Conservation (phyloP, 2,329 filamentous ascomycete species). For the Cylindrodendrum hubeiense region DNA sequence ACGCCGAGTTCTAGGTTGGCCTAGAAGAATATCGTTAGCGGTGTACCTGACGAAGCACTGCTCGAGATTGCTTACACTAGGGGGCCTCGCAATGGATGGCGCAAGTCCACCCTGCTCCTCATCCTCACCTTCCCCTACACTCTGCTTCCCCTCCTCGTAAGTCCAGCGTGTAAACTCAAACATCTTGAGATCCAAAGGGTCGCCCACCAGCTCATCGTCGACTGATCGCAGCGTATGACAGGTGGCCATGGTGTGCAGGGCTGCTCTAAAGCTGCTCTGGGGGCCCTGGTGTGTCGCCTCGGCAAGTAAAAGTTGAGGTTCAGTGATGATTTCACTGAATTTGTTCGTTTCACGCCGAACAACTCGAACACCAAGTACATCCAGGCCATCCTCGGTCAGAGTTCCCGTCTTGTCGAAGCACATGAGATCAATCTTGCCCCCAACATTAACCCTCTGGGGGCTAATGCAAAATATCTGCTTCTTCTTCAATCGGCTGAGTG, state of each 20-base stretch:
- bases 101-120: conserved; percentile 82
- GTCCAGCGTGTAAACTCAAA: conserved; percentile 96
- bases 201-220: conserved; percentile 89
- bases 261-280: conserved; percentile 64
- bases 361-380: conserved; percentile 89
- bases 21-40: conserved; percentile 39
- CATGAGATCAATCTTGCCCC: conserved; percentile 94
- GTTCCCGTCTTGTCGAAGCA: conserved; percentile 99
- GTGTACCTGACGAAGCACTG: background rate
- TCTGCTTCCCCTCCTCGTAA: conserved; percentile 88
- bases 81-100: conserved; percentile 90
- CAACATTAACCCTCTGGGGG: conserved; percentile 95
- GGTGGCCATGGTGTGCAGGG: conserved; percentile 95
- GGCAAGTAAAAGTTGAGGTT: conserved; percentile 71
- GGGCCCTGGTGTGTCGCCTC: conserved; percentile 44
- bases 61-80: conserved; percentile 68
- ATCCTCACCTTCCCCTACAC: conserved; percentile 72
- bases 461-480: conserved; percentile 98
- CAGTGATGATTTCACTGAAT: conserved; percentile 82
- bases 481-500: conserved; percentile 84
- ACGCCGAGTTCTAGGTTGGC: conserved; percentile 87
- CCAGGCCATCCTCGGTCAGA: conserved; percentile 93
- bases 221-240: conserved; percentile 92
- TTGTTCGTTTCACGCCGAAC: conserved; percentile 71
- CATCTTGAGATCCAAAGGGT: conserved; percentile 97